Conservation (phyloP, 805 yeast species). For the Saturnispora saitoi region DNA sequence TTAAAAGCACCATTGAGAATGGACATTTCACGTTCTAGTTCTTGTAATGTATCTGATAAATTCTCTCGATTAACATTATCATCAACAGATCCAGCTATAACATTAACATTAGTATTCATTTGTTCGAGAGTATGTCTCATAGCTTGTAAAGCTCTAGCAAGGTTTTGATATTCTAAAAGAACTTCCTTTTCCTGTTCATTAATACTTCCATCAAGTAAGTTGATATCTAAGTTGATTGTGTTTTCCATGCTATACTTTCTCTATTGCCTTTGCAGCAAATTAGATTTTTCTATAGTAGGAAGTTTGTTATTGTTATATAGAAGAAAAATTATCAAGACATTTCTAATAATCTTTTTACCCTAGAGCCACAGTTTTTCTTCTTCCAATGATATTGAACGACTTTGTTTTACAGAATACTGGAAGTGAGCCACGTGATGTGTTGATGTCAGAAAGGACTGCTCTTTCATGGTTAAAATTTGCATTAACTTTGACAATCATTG, state of each 20-base stretch:
- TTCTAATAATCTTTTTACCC: too few species aligned
- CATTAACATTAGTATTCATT: constrained; percentile 1
- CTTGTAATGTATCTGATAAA: constrained; percentile 1
- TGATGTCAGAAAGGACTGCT: constrained; percentile 45
- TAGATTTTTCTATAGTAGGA: not conserved
- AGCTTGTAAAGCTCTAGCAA: not conserved
- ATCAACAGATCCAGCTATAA: constrained; percentile 4
- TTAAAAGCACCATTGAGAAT: constrained; percentile 6
- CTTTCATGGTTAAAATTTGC: constrained; percentile 40
- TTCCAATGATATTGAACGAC: constrained; percentile 7
- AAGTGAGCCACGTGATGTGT: constrained; percentile 45
- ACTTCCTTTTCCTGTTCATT: constrained; percentile 1
- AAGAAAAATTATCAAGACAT: not conserved
- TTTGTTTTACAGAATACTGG: constrained; percentile 28
- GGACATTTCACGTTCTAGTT: not conserved
- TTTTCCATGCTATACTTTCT: not conserved
- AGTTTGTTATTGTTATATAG: not conserved
- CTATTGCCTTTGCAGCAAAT: not conserved
- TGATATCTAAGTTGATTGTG: not conserved
- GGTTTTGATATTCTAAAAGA: constrained; percentile 1
- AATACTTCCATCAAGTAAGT: not conserved
- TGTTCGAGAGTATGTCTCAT: constrained; percentile 1
- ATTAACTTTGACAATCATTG: constrained; percentile 35
- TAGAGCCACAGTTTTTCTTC: not conserved
- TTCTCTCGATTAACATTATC: not conserved